phyloP scores from a whole-genome alignment of 352 stramenopile genomes.

The Blastocystis sp. region DNA sequence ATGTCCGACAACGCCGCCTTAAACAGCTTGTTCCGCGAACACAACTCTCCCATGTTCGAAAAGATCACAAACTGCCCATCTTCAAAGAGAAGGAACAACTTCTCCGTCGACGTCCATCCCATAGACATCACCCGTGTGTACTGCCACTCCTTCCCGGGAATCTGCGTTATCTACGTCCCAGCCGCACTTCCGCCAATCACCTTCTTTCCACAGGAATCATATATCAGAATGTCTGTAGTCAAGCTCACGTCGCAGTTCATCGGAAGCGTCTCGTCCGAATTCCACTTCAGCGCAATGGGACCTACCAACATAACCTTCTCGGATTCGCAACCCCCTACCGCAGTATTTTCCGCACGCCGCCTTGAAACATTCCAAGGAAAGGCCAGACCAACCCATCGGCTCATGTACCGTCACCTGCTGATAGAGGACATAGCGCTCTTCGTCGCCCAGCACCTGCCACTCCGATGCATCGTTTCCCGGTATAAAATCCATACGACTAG shows the following conservation, averaged over 20 bases:
- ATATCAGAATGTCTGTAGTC: conserved; percentile 51
- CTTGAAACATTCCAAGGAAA: conserved; percentile 36
- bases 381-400: conserved; percentile 53
- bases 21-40: conserved; percentile 17
- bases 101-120: conserved; percentile 42
- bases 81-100: conserved; percentile 52
- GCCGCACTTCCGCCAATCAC: neutral
- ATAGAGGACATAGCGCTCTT: conserved; percentile 49
- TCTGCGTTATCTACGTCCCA: conserved; percentile 38
- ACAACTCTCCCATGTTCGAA: conserved; percentile 4
- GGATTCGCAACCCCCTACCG: neutral
- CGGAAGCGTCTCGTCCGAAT: conserved; percentile 38
- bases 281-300: conserved; percentile 45
- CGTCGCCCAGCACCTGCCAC: conserved; percentile 48
- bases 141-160: conserved; percentile 49
- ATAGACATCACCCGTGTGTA: conserved; percentile 24
- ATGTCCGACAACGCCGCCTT: conserved; percentile 5
- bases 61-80: conserved; percentile 46
- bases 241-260: conserved; percentile 36
- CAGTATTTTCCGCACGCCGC: conserved; percentile 45
- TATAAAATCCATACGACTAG: conserved; percentile 39
- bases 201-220: conserved; percentile 50
- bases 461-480: conserved; percentile 54
- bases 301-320: neutral
- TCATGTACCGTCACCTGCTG: conserved; percentile 53